Evolutionary conservation across 139 green algal species (phyloP), one percentile per base, ranked within the genome.

Genomic region (Micractinium sp.): DNA sequence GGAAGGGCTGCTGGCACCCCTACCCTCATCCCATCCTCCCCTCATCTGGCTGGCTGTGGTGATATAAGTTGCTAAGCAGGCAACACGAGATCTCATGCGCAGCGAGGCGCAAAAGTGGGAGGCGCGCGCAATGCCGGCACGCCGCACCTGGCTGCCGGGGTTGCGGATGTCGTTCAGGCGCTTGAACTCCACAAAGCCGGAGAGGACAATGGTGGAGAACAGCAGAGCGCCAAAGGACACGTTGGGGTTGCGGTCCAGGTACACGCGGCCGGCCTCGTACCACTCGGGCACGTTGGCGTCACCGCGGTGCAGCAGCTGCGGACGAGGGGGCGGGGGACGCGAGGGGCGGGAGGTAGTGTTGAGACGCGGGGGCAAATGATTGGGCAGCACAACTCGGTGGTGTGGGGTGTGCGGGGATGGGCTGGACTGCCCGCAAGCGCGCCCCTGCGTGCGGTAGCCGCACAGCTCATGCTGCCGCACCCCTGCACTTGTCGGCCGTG

Each of bases 151-250:
- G 89, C 88, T 95, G 81, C 96, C 96, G 36, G 96, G 97, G 90
- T 98, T 98, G 67, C 93, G 88, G 88, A 98, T 93, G 92, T 99
- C 97, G 41, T 92, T 87, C 85, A 93, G 94, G 53, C 97, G 91
- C 95, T 97, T 97, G 88, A 87, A 93, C 95, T 98, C 95, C 33
- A 93, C 95, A 93, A 93, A 98, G 88, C 94, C 94, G 73, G 93
- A 94, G 56, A 98, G 90, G 47, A 96, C 80, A 12, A 97, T 73
- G 92, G 97, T 94, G 71, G 90, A 90, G 79, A 95, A 93, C 27
- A 97, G 39, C 76, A 97, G 91, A 14, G 71, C 83, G 29, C 94
- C 87, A 39, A 97, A 94, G 74, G 93, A 92, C 79, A 97, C 95
- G 84, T 89, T 89, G 75, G 94, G 94, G 91, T 95, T 79, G 61